phyloP scores from a whole-genome alignment of 1,284 basidiomycete species.

The Ustilago sp. region DNA sequence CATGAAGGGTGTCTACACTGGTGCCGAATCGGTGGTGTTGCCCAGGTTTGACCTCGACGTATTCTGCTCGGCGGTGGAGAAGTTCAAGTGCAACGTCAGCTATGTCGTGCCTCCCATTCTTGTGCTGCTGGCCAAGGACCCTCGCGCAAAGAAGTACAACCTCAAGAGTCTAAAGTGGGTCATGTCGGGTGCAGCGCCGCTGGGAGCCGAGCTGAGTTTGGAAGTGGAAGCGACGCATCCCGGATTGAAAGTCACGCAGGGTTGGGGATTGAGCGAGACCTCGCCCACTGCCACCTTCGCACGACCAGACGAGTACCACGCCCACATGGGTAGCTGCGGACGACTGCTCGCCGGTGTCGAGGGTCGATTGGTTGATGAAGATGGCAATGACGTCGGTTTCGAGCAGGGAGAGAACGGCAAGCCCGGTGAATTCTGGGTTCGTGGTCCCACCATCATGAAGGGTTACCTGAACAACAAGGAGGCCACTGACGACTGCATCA shows the following conservation, averaged over 20 bases:
- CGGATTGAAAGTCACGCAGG: conserved; percentile 66
- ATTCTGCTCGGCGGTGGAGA: conserved; percentile 78
- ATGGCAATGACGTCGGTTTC: conserved; percentile 68
- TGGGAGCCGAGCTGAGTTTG: conserved; percentile 76
- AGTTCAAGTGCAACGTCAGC: conserved; percentile 76
- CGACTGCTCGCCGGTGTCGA: conserved; percentile 81
- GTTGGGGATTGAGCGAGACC: conserved; percentile 83
- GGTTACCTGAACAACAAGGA: conserved; percentile 57
- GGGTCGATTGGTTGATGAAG: conserved; percentile 77
- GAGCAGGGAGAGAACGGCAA: conserved; percentile 72
- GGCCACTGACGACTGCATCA: conserved; percentile 52
- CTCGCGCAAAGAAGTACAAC: conserved; percentile 80
- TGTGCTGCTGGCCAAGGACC: conserved; percentile 80
- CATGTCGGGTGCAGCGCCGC: conserved; percentile 84
- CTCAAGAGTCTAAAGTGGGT: conserved; percentile 76
- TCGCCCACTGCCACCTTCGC: conserved; percentile 73
- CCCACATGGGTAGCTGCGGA: conserved; percentile 72
- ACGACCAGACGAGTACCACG: conserved; percentile 36
- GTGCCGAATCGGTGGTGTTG: conserved; percentile 77
- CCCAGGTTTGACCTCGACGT: conserved; percentile 79
- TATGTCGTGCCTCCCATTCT: conserved; percentile 87
- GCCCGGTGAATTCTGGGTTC: conserved; percentile 57
- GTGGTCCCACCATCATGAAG: conserved; percentile 49
- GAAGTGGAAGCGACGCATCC: conserved; percentile 74
- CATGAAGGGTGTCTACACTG: conserved; percentile 75